Evolutionary conservation across 2,329 filamentous ascomycete genomes (phyloP).

Genomic region (Aspergillus texensis): DNA sequence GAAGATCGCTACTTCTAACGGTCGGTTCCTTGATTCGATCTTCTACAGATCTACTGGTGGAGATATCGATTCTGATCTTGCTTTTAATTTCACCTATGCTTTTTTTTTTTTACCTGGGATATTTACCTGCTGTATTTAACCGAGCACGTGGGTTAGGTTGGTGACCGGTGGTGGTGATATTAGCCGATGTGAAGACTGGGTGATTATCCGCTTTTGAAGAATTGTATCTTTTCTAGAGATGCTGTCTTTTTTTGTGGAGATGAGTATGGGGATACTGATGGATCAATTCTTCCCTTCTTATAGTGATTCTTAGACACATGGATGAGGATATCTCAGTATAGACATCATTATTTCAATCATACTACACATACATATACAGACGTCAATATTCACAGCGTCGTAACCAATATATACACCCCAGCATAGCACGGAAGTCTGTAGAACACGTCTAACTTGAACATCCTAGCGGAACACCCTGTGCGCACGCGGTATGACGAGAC

Average conservation of each 20-base stretch:
- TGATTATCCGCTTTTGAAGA: neutral
- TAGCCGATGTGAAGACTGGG: neutral
- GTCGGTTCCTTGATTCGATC: neutral
- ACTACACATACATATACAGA: constrained; percentile 4
- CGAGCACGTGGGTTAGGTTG: neutral
- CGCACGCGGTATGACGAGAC: neutral
- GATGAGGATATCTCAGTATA: neutral
- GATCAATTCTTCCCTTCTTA: too few relatives aligned
- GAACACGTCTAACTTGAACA: neutral
- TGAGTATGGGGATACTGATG: too few relatives aligned
- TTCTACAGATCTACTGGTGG: neutral
- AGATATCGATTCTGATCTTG: neutral
- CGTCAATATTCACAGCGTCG: neutral
- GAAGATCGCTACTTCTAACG: neutral
- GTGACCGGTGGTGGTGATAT: neutral
- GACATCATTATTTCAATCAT: neutral
- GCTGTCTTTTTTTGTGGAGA: too few relatives aligned
- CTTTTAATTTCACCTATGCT: neutral
- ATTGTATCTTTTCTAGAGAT: too few relatives aligned
- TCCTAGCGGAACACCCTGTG: neutral
- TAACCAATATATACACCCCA: neutral
- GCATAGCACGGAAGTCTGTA: neutral
- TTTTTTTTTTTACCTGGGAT: neutral
- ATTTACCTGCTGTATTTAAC: neutral
- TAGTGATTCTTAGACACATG: neutral